Base-by-base conservation (phyloP, 2,329 filamentous ascomycete genomes). In the Immersiporthe knoxdaviesiana region DNA sequence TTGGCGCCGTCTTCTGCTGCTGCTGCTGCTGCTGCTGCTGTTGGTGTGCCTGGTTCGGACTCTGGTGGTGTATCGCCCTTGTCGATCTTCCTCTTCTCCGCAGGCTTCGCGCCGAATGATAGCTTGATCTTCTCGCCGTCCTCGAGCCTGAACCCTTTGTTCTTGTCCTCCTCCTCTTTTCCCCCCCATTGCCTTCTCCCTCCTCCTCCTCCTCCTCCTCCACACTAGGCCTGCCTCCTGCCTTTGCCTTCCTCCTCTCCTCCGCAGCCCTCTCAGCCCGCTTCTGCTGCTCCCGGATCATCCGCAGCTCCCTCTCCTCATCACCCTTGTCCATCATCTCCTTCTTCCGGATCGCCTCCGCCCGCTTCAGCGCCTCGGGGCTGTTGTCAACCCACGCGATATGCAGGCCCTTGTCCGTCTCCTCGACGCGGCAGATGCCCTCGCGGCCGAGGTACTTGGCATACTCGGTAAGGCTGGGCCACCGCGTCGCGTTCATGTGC, bases 401-500 rank as follows among this genome's bases (percentile, higher is more conserved):
- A 75, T 94, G 91, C 54, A 98, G 75, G 0, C 93, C 96, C 78
- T 97, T 95, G 7, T 89, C 88, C 54, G 90, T 93, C 78, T 98
- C 95, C 79, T 98, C 94, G 0, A 98, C 94, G 39, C 92, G 85
- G 75, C 93, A 97, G 60, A 97, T 89, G 0, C 95, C 92, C 78
- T 98, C 94, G 30, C 92, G 83, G 0, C 95, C 94, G 1, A 99
- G 82, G 75, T 92, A 83, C 77, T 97, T 97, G 18, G 92, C 93
- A 77, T 97, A 97, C 75, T 98, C 94, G 2, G 94, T 95, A 74
- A 99, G 81, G 66, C 88, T 92, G 4, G 90, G 88, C 94, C 94
- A 98, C 75, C 91, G 91, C 0, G 96, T 98, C 10, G 93, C 85
- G 79, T 97, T 97, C 92, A 98, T 94, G 78, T 98, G 96, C 11